A percentile compares a stretch with the other conserved stretches of the same genome.
phyloP scores from a whole-genome alignment of 768 basidiomycete species.

The Mycena maculata region DNA sequence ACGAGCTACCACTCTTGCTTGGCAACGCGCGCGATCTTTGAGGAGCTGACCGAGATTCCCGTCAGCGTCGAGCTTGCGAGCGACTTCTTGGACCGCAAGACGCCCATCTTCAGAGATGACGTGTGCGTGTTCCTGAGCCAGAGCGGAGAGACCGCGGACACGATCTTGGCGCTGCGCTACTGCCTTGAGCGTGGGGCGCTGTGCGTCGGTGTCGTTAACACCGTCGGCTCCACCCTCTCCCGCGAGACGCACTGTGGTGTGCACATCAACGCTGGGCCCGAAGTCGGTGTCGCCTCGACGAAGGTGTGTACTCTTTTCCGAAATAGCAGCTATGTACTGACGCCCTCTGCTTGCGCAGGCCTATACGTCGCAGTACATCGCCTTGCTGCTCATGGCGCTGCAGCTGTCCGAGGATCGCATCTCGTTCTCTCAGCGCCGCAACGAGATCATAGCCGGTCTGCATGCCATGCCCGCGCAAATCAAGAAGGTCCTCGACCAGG shows the following conservation, averaged over 20 bases:
- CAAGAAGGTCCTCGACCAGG: constrained; percentile 85
- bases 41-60: constrained; percentile 98
- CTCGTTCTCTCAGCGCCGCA: constrained; percentile 89
- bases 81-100: constrained; percentile 98
- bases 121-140: constrained; percentile 97
- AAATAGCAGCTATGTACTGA: background rate
- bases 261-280: constrained; percentile 98
- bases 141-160: constrained; percentile 99
- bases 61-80: constrained; percentile 97
- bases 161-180: constrained; percentile 95
- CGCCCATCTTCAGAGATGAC: constrained; percentile 99
- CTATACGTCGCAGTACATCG: constrained; percentile 99
- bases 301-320: constrained; percentile 67
- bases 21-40: constrained; percentile 97
- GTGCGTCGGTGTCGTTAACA: constrained; percentile 97
- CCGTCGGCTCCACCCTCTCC: constrained; percentile 96
- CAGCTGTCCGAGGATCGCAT: constrained; percentile 98
- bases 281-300: constrained; percentile 99
- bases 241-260: constrained; percentile 99
- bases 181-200: constrained; percentile 97
- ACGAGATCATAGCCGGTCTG: constrained; percentile 92
- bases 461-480: constrained; percentile 93
- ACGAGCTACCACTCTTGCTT: constrained; percentile 98
- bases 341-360: constrained; percentile 66
- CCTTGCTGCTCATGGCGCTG: constrained; percentile 97